Base-by-base conservation (phyloP, 768 basidiomycete species). In the Lentinula lateritia region DNA sequence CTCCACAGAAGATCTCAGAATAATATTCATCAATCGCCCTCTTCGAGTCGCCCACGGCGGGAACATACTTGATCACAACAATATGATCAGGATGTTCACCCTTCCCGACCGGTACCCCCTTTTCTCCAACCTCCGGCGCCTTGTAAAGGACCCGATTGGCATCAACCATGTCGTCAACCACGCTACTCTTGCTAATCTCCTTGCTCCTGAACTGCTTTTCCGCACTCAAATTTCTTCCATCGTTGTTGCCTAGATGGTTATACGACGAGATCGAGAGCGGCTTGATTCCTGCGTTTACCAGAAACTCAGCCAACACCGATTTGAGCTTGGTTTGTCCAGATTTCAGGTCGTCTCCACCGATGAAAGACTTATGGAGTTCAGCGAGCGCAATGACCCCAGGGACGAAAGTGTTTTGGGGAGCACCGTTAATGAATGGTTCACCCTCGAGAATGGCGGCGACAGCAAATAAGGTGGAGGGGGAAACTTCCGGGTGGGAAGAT, bases 11-110 rank as follows among this genome's bases (percentile, higher is more conserved):
- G 69, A 98, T 95, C 82, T 98, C 95, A 10, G 93, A 95, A 75
- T 95, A 94, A 77, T 98, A 98, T 80, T 98, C 95, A 76, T 98
- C 97, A 80, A 98, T 94, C n/a, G 95, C 97, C 61, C 93, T 84
- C 86, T 98, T 98, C 61, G 92, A 93, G 78, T 98, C 97, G 42
- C 96, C 95, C 35, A 96, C 95, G 28, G 95, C 92, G 20, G 93
- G 94, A 2, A 98, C 89, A 67, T 96, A 96, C 81, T 96, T 96
- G 84, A 96, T 96, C 60, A 96, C 94, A 58, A 98, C 89, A 68
- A 95, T 83, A 71, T 99, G 96, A 75, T 98, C 95, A 34, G 96
- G 96, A 75, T 98, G 95, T 76, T 99, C 96, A 68, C 95, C 95
- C 76, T 95, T 94, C 67, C 82, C 75, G 23, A 75, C 66, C 52